Percentiles rank a stretch among this genome's conserved stretches.
Conservation (phyloP, 148 eudicot genomes). For the Diospyros lotus region DNA sequence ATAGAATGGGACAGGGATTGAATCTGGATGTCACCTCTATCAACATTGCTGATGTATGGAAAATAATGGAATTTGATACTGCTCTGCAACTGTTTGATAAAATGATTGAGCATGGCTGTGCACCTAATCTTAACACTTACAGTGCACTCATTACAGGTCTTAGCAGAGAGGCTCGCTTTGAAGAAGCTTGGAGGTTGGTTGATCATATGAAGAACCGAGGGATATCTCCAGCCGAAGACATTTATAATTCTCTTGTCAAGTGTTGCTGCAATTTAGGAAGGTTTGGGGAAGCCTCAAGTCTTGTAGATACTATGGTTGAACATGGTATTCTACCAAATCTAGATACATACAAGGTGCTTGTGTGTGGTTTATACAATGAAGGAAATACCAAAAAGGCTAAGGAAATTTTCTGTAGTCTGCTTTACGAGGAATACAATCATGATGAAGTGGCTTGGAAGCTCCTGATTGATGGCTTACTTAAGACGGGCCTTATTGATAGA, state of each 20-base stretch:
- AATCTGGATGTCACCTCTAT: conserved; percentile 20
- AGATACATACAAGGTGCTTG: conserved; percentile 45
- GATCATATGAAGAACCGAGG: conserved; percentile 53
- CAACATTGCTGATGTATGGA: conserved; percentile 61
- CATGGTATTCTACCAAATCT: conserved; percentile 49
- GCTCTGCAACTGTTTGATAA: conserved; percentile 46
- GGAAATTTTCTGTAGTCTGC: conserved; percentile 46
- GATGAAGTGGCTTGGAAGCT: conserved; percentile 89
- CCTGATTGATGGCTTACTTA: conserved; percentile 68
- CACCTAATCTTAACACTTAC: conserved; percentile 40
- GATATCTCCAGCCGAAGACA: conserved; percentile 50
- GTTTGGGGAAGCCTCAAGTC: conserved; percentile 47
- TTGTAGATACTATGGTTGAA: conserved; percentile 39
- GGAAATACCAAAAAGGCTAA: conserved; percentile 51
- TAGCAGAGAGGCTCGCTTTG: conserved; percentile 53
- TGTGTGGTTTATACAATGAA: conserved; percentile 61
- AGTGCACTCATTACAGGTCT: conserved; percentile 51
- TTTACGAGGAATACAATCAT: conserved; percentile 55
- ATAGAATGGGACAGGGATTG: conserved; percentile 20
- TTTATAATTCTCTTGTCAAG: conserved; percentile 43
- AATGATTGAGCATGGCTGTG: conserved; percentile 53
- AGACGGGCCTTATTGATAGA: conserved; percentile 45
- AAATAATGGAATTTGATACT: conserved; percentile 59
- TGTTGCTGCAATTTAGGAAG: conserved; percentile 55
- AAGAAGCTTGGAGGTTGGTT: conserved; percentile 53